Evolutionary conservation across 1,284 basidiomycete species (phyloP), one percentile per base, ranked within the genome.

Genomic region (Moesziomyces sp.): DNA sequence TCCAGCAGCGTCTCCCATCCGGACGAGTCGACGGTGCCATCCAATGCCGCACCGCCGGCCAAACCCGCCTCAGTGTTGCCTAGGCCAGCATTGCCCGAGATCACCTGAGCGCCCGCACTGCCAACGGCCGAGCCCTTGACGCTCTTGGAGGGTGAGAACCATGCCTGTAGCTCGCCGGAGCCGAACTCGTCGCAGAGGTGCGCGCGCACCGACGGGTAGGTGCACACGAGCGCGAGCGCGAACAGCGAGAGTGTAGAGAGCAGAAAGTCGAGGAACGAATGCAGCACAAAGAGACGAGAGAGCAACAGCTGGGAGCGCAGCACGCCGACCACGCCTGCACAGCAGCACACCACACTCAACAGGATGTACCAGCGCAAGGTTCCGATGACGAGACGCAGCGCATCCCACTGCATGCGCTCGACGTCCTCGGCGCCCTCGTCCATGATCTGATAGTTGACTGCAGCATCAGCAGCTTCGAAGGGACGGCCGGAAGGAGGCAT

Each of bases 211-310:
- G 52, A 53, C 10, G 77, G 69, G 21, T 78, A 78, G 19, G 77
- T 76, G 60, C 59, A 70, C 5, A 78, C 64, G 38, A 79, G 46
- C 11, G 65, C 59, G 2, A 79, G 53, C 1, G 77, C 70, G 11
- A 76, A 33, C 3, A 79, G 64, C 30, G 76, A 79, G 23, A 78
- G 56, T 10, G 77, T 73, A 0, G 61, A 76, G 46, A 79, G 66
- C 16, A 79, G 57, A 21, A 79, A 60, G 42, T 79, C 77, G 28
- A 79, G 63, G 49, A 75, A 79, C 19, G 74, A 79, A 23, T 78
- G 70, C 23, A 78, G 52, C 30, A 79, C 61, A 28, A 79, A 79
- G 19, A 79, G 53, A 13, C 77, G 26, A 19, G 76, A 68, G 3
- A 74, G 63, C 9, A 76, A 30, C 14, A 78, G 52, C 18, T 63